A percentile compares a stretch with the other conserved stretches of the same genome.
Conservation (phyloP, 257 asterid genomes). For the Solanum bulbocastanum region DNA sequence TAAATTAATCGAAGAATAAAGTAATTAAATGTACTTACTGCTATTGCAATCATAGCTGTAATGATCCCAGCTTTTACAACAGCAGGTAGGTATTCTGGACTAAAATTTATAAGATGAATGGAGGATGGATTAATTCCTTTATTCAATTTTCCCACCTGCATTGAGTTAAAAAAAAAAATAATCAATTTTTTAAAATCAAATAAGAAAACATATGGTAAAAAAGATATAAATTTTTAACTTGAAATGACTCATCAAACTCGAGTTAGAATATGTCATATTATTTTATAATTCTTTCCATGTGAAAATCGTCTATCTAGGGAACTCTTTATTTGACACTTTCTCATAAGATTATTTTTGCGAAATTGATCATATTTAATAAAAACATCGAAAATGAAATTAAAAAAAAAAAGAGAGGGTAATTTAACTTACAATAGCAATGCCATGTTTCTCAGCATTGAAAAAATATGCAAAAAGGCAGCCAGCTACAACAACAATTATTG, state of each 20-base stretch:
- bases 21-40: constrained; percentile 26
- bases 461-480: constrained; percentile 67
- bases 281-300: too few species aligned
- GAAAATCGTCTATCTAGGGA: too few species aligned
- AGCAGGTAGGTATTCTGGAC: constrained; percentile 24
- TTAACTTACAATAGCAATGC: constrained; percentile 45
- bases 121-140: constrained; percentile 62
- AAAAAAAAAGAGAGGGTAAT: background rate
- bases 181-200: too few species aligned
- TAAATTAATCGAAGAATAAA: background rate
- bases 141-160: constrained; percentile 58
- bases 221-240: background rate
- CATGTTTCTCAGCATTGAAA: constrained; percentile 31
- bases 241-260: background rate
- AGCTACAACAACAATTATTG: constrained; percentile 46
- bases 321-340: too few species aligned
- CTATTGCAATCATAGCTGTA: constrained; percentile 67
- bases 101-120: constrained; percentile 31
- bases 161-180: background rate
- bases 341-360: too few species aligned
- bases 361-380: background rate
- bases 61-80: constrained; percentile 53
- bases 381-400: too few species aligned
- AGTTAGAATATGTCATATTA: too few species aligned
- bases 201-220: background rate